These are phyloP conservation scores for Epichloe brachyelytri DNA, from an alignment of 2,329 filamentous ascomycete genomes.

Conservation along the genomic window DNA sequence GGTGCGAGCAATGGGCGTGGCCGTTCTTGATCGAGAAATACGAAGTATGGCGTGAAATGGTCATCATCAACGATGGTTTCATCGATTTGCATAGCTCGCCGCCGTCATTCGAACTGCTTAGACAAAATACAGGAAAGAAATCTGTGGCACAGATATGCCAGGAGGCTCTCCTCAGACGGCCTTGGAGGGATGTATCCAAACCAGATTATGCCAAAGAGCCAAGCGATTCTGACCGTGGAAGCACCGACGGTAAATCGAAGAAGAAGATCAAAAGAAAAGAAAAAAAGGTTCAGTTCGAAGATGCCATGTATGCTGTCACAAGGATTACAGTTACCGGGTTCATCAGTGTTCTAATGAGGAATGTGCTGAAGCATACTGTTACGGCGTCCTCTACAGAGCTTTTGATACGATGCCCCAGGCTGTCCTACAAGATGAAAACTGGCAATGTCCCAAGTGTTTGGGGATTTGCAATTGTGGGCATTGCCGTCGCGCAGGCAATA, in stretches of 20 bases:
- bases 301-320: conserved; percentile 76
- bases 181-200: conserved; percentile 71
- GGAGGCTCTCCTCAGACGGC: conserved; percentile 65
- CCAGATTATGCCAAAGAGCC: conserved; percentile 34
- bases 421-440: conserved; percentile 67
- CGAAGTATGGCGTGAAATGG: conserved; percentile 67
- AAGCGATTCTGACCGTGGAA: conserved; percentile 41
- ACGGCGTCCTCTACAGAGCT: conserved; percentile 80
- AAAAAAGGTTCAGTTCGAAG: conserved; percentile 41
- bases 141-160: conserved; percentile 89
- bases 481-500: conserved; percentile 56
- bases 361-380: conserved; percentile 74
- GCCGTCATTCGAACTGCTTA: conserved; percentile 56
- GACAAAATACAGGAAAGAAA: conserved; percentile 55
- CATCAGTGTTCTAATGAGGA: conserved; percentile 59
- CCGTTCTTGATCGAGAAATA: conserved; percentile 63
- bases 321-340: conserved; percentile 74
- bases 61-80: conserved; percentile 60
- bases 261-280: conserved; percentile 43
- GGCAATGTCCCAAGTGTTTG: conserved; percentile 80
- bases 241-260: conserved; percentile 47
- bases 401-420: conserved; percentile 81
- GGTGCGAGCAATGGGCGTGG: conserved; percentile 93
- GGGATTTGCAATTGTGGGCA: conserved; percentile 77
- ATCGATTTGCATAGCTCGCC: conserved; percentile 54